Base-by-base conservation (phyloP, 805 yeast genomes). In the Saturnispora halmiae region DNA sequence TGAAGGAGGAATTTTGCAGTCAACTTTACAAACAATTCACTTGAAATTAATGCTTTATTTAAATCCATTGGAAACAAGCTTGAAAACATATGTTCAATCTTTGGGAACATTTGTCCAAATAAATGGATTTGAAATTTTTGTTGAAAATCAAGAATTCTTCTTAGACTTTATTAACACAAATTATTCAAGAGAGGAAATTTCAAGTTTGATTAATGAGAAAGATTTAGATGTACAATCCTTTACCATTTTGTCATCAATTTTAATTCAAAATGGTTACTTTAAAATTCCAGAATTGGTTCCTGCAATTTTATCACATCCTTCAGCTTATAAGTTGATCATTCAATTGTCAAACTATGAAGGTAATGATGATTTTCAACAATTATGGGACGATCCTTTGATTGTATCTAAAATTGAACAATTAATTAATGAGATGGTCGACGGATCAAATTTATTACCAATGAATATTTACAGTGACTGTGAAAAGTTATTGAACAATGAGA, bases 11-110 rank as follows among this genome's bases (percentile, higher is more conserved):
- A 57, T 86, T 4, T 71, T 68, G 43, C 70, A 73, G 41, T 66
- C 56, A 0, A 56, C 72, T 2, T 47, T 67, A 8, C 85, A 79
- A 48, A 68, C 79, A 0, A 56, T 76, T 26, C 67, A 70, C 45
- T 53, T 81, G 40, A 63, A 65, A 40, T 51, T 75, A 6, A 43
- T 78, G 25, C 54, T 70, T 13, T 61, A 65, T 46, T 56, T 69
- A 31, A 56, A 68, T 31, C 46, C 59, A 0, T 44, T 56, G 6
- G 47, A 52, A 1, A 44, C 53, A 8, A 38, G 48, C 4, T 50
- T 69, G 27, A 44, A 52, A 16, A 46, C 54, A 1, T 48, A 64
- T 38, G 39, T 72, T 21, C 50, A 58, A 16, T 57, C 64, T 31
- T 55, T 75, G 16, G 61, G 61, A 15, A 59, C 58, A 25, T 70